phyloP scores from a whole-genome alignment of 257 asterid species.

The Coffea canephora region DNA sequence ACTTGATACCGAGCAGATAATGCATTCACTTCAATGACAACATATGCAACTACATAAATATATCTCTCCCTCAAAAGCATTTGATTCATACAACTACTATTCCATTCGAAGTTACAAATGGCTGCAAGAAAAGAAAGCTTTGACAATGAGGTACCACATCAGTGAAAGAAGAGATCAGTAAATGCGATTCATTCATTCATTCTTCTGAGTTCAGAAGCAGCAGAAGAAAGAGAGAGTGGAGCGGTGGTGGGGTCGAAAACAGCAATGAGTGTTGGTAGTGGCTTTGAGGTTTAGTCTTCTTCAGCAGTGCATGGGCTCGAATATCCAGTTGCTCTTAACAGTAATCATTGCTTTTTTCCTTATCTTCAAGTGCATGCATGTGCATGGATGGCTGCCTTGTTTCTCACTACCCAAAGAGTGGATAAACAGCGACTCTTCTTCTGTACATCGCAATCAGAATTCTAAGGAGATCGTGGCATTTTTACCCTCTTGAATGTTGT shows the following conservation, averaged over 20 bases:
- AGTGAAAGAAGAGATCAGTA: not conserved
- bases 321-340: constrained; percentile 1
- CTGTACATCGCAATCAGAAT: not conserved
- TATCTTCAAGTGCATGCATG: constrained; percentile 1
- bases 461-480: not conserved
- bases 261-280: not conserved
- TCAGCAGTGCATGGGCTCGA: constrained; percentile 19
- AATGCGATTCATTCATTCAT: not conserved
- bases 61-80: no score
- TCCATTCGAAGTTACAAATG: no score
- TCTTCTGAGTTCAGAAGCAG: not conserved
- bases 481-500: not conserved
- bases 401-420: not conserved
- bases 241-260: constrained; percentile 2
- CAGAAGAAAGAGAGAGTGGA: not conserved
- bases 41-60: no score
- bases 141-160: not conserved
- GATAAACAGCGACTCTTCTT: not conserved
- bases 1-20: no score
- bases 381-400: constrained; percentile 11
- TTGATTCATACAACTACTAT: no score
- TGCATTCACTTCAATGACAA: no score
- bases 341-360: constrained; percentile 15
- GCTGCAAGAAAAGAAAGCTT: no score
- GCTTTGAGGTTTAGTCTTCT: constrained; percentile 8